Conservation (phyloP, 106 monocot species). For the Ottelia alismoides region DNA sequence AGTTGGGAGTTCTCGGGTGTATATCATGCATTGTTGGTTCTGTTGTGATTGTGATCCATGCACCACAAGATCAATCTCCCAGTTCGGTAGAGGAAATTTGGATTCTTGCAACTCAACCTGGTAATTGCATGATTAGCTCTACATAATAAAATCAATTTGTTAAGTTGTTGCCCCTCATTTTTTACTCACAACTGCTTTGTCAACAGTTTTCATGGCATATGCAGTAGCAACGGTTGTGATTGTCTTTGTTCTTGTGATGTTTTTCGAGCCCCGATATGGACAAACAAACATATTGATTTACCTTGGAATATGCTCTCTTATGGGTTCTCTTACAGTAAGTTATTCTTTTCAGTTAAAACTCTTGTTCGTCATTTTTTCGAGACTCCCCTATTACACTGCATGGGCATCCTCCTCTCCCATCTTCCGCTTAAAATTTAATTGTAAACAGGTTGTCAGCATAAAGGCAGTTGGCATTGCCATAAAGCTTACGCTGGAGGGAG, state of each 20-base stretch:
- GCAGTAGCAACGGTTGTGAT: constrained; percentile 17
- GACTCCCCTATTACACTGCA: not conserved
- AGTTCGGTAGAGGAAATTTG: constrained; percentile 74
- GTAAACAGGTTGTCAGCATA: constrained; percentile 71
- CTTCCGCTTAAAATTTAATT: not conserved
- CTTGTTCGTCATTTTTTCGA: not conserved
- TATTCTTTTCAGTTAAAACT: constrained; percentile 1
- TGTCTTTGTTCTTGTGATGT: constrained; percentile 28
- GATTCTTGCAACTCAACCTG: constrained; percentile 68
- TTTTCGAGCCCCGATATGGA: constrained; percentile 57
- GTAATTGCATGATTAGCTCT: constrained; percentile 13
- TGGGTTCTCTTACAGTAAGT: constrained; percentile 73
- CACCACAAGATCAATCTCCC: constrained; percentile 49
- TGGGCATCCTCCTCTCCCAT: not conserved
- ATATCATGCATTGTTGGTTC: constrained; percentile 75
- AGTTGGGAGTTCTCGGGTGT: constrained; percentile 56
- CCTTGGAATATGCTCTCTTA: constrained; percentile 71
- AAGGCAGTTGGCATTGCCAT: constrained; percentile 80
- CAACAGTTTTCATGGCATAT: constrained; percentile 58
- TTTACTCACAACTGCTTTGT: not conserved
- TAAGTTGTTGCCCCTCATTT: not conserved
- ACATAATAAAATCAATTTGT: not conserved
- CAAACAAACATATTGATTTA: constrained; percentile 68
- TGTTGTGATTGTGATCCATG: constrained; percentile 65
- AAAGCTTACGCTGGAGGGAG: constrained; percentile 62